Base-by-base conservation (phyloP, 2,329 filamentous ascomycete genomes). In the Harringtonia lauricola region DNA sequence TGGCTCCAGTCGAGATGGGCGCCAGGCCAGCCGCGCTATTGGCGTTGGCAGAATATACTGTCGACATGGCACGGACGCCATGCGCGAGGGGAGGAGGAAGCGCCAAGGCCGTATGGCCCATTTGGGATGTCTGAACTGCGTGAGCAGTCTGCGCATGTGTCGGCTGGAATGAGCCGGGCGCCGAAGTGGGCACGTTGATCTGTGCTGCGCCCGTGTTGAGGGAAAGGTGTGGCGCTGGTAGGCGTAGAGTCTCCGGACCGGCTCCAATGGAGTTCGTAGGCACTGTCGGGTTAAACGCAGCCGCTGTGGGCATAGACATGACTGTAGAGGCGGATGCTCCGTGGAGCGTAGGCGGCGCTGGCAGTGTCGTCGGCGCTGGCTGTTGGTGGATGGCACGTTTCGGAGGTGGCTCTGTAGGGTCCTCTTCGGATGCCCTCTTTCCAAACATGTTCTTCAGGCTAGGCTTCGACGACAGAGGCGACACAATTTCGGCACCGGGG, bases 221-320 rank as follows among this genome's bases (percentile, higher is more conserved):
- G 9, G 79, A 76, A n/a, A 89, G 70, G 48, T 81, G 83, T 21
- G 85, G 85, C 4, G 83, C 72, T 15, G 83, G 79, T 14, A 88
- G 67, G 35, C 83, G 74, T 15, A 60, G 52, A 1, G 61, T 48
- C 28, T 67, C 62, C 1, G 54, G 9, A 7, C 40, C 24, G 2
- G 45, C 4, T 18, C 19, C 30, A 5, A 4, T 13, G 3, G 19
- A 6, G 7, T 30, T 19, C 3, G 14, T 14, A n/a, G 24, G 13
- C 40, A 3, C 31, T 15, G 36, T 8, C 9, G 17, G 12, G 40
- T 12, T 30, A 13, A 42, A 42, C 3, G 41, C 33, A 19, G 36
- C 41, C 3, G 28, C 18, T 26, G 37, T 3, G 6, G 18, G 33
- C 9, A 10, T 17, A 5, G 19, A 8, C 29, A 41, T n/a, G 14